A percentile compares a stretch with the other conserved stretches of the same genome.
These are phyloP conservation scores for Colletotrichum spaethianum DNA, from an alignment of 2,329 filamentous ascomycete species.

Conservation along the genomic window DNA sequence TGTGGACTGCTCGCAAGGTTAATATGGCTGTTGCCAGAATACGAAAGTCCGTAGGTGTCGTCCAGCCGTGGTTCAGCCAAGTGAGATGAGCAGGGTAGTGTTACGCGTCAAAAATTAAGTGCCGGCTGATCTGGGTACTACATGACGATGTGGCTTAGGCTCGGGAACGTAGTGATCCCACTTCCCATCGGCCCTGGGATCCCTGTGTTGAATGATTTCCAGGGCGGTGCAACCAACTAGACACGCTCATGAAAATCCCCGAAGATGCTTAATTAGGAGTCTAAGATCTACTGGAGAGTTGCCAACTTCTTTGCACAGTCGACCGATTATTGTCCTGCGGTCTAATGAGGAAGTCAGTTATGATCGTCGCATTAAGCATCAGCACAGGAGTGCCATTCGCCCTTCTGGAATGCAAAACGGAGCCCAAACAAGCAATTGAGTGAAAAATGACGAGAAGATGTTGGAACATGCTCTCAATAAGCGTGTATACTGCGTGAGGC, in stretches of 20 bases:
- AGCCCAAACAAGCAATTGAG: too few species aligned
- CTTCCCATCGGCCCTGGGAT: slow-evolving; percentile 14
- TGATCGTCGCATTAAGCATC: too few species aligned
- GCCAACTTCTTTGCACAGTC: too few species aligned
- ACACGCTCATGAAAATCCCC: not conserved
- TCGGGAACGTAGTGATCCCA: slow-evolving; percentile 9
- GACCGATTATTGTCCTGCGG: too few species aligned
- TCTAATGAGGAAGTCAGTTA: too few species aligned
- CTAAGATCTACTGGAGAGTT: not conserved
- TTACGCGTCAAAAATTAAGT: slow-evolving; percentile 15
- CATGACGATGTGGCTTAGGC: slow-evolving; percentile 22
- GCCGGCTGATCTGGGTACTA: not conserved
- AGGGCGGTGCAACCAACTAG: too few species aligned
- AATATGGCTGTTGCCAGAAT: not conserved
- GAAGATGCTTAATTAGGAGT: not conserved
- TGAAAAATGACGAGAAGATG: too few species aligned
- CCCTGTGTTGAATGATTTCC: not conserved
- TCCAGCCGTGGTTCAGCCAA: slow-evolving; percentile 2
- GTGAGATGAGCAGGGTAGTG: not conserved
- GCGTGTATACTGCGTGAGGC: not conserved
- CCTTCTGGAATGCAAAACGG: too few species aligned
- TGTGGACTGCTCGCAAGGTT: too few species aligned
- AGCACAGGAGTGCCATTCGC: too few species aligned
- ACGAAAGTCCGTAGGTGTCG: too few species aligned
- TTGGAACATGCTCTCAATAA: too few species aligned